Evolutionary conservation across 1,284 basidiomycete species (phyloP), one percentile per base, ranked within the genome.

Genomic region (Waitea zeae): DNA sequence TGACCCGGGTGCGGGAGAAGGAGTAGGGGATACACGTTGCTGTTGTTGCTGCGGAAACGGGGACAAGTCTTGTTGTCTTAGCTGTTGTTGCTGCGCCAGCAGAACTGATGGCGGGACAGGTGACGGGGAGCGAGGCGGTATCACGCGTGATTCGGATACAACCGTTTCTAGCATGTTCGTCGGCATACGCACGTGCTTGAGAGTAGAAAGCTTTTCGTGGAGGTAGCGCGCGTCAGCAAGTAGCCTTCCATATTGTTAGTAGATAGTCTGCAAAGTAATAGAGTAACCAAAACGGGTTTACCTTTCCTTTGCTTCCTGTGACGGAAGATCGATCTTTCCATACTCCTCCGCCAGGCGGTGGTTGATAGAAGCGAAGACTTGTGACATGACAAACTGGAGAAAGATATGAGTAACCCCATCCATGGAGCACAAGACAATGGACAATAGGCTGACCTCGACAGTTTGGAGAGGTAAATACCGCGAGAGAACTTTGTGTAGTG

Each of bases 401-500:
- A 22, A 31, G 17, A 14, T n/a, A n/a, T n/a, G n/a, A n/a, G n/a
- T n/a, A n/a, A n/a, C n/a, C n/a, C 12, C n/a, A 31, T 34, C 4
- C 17, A 14, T 14, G 20, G 22, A 12, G 18, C 4, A 11, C 33
- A 24, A 11, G 20, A 14, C 29, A 20, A 12, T 7, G 20, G 13
- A 26, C n/a, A 17, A 18, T 14, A 20, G 29, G 47, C 73, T 52
- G 45, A 84, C 80, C 69, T 90, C 83, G 31, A 93, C 82, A 12
- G 86, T 70, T 15, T 67, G 63, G 22, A 64, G 54, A 4, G 81
- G 62, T 17, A 98, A 63, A 54, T 96, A 98, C 39, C 92, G 82
- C 35, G 82, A 86, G 33, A 99, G 64, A 29, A 99, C 92, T 53
- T 93, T 97, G 60, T 98, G 88, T 34, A 99, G 64, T 17, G 89